These are phyloP conservation scores for Helianthus annuus DNA, from an alignment of 129 eudicot species.

Conservation along the genomic window HanXRQr2.0-SUNRISE NC_035439.2:135708397-135708896, in stretches of 20 bases:
- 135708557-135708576: constrained; percentile 37
- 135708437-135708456: constrained; percentile 33
- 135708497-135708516: constrained; percentile 34
- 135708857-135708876: constrained; percentile 10
- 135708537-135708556: constrained; percentile 33
- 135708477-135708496: constrained; percentile 39
- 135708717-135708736: not conserved
- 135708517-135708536: constrained; percentile 26
- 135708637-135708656: constrained; percentile 15
- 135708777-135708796: constrained; percentile 28
- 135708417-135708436: constrained; percentile 25
- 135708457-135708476: constrained; percentile 32
- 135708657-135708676: not conserved
- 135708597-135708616: constrained; percentile 26
- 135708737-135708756: constrained; percentile 17
- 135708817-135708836: constrained; percentile 7
- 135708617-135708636: not conserved
- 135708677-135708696: not conserved
- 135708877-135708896: constrained; percentile 22
- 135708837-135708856: constrained; percentile 12
- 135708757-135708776: constrained; percentile 22
- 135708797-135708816: not conserved
- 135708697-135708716: not conserved
- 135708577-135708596: constrained; percentile 24
- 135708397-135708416: constrained; percentile 25